A percentile compares a stretch with the other conserved stretches of the same genome.
Conservation (phyloP, 2,329 filamentous ascomycete genomes). For the Phialophora tarda region DNA sequence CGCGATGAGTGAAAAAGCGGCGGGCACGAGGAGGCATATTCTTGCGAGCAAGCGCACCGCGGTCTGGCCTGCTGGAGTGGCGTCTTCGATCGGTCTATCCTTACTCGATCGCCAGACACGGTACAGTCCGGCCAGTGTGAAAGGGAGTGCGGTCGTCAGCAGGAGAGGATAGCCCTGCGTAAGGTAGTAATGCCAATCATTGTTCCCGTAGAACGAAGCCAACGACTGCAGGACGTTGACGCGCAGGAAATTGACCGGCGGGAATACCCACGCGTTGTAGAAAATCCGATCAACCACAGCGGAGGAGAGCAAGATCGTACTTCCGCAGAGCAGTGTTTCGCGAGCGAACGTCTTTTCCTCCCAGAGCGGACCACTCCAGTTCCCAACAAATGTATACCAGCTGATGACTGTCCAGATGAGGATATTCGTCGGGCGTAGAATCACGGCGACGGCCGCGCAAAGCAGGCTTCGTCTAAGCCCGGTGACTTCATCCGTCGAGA, state of each 20-base stretch:
- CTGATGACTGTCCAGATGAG: slow-evolving; percentile 80
- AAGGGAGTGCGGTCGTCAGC: slow-evolving; percentile 81
- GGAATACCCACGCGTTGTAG: slow-evolving; percentile 86
- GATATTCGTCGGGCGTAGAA: slow-evolving; percentile 86
- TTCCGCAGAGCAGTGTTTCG: slow-evolving; percentile 69
- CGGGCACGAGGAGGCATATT: slow-evolving; percentile 65
- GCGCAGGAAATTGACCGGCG: slow-evolving; percentile 82
- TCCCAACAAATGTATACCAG: slow-evolving; percentile 25
- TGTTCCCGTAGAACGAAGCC: slow-evolving; percentile 89
- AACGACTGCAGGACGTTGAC: slow-evolving; percentile 90
- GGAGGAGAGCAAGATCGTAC: slow-evolving; percentile 67
- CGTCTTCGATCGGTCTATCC: not conserved
- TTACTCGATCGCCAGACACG: slow-evolving; percentile 45
- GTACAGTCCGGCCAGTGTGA: slow-evolving; percentile 70
- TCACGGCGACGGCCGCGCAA: slow-evolving; percentile 79
- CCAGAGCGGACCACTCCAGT: not conserved
- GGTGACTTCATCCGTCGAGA: slow-evolving; percentile 36
- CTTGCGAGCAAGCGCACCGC: slow-evolving; percentile 61
- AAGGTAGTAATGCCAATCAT: slow-evolving; percentile 91
- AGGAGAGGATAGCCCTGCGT: slow-evolving; percentile 87
- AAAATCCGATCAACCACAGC: slow-evolving; percentile 74
- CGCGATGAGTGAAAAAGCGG: slow-evolving; percentile 74
- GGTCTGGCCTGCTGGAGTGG: slow-evolving; percentile 21
- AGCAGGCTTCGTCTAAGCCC: slow-evolving; percentile 67
- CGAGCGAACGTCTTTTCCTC: slow-evolving; percentile 55